A percentile compares a stretch with the other conserved stretches of the same genome.
Evolutionary conservation across 148 eudicot genomes (phyloP).

Genomic region (Vaccinium corymbosum): DNA sequence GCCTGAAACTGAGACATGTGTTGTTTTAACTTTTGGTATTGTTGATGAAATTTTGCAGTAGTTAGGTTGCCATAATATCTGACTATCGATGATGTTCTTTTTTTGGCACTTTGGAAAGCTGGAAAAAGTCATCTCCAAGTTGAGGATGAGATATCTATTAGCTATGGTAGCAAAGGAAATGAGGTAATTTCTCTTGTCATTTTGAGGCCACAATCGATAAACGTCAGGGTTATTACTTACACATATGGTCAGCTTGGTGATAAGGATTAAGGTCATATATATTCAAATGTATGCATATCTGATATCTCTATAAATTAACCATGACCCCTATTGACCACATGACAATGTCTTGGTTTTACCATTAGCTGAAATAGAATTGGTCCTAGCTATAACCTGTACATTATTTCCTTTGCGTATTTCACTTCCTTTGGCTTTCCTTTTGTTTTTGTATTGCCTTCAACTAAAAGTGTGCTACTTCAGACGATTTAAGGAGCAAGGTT

Average conservation of each 20-base stretch:
- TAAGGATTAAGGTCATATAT: background rate
- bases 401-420: background rate
- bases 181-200: slow-evolving; percentile 53
- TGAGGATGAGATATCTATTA: slow-evolving; percentile 74
- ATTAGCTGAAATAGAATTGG: background rate
- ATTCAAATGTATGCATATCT: background rate
- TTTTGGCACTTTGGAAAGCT: slow-evolving; percentile 32
- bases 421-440: slow-evolving; percentile 3
- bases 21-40: background rate
- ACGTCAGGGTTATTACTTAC: background rate
- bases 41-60: background rate
- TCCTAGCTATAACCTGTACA: background rate
- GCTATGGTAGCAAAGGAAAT: slow-evolving; percentile 96
- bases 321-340: background rate
- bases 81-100: background rate
- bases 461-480: background rate
- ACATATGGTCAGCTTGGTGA: background rate
- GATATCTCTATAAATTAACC: background rate
- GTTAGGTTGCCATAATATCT: slow-evolving; percentile 4
- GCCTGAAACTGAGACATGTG: background rate
- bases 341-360: background rate
- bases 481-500: background rate
- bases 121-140: slow-evolving; percentile 34
- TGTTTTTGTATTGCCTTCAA: background rate
- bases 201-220: slow-evolving; percentile 9